Conservation (phyloP, 306 rosid species). For the Astragalus membranaceus region DNA sequence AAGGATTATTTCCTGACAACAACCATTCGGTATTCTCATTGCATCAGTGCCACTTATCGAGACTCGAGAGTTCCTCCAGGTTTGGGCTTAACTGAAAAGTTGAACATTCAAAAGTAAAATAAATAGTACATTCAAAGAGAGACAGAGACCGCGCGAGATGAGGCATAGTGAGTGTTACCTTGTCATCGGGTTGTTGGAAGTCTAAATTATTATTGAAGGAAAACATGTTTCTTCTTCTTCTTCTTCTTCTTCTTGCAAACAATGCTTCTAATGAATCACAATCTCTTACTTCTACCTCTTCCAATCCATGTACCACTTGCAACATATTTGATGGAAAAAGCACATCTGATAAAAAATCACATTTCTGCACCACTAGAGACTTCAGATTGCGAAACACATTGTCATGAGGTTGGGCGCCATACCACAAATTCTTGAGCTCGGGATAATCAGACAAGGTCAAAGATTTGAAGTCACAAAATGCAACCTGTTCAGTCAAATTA, state of each 20-base stretch:
- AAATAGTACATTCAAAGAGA: too few species aligned
- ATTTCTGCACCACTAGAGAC: background rate
- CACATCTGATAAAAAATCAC: background rate
- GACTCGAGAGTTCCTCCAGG: too few species aligned
- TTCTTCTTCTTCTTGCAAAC: too few species aligned
- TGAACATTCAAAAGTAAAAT: background rate
- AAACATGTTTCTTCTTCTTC: background rate
- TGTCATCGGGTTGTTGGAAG: background rate
- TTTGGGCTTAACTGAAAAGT: background rate
- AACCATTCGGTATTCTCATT: background rate
- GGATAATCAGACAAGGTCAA: background rate
- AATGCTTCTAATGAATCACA: slow-evolving; percentile 3
- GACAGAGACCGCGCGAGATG: too few species aligned
- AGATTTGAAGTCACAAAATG: background rate
- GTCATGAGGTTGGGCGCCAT: background rate
- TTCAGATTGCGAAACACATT: background rate
- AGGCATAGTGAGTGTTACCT: background rate
- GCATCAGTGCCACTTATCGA: too few species aligned
- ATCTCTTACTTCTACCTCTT: background rate
- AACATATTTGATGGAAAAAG: background rate
- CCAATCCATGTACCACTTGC: background rate
- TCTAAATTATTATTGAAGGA: background rate
- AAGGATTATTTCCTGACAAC: background rate
- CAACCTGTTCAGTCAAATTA: background rate
- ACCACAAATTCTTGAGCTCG: background rate